A percentile compares a stretch with the other conserved stretches of the same genome.
phyloP scores from a whole-genome alignment of 225 moss, liverwort and hornwort genomes.

The Lunularia cruciata region DNA sequence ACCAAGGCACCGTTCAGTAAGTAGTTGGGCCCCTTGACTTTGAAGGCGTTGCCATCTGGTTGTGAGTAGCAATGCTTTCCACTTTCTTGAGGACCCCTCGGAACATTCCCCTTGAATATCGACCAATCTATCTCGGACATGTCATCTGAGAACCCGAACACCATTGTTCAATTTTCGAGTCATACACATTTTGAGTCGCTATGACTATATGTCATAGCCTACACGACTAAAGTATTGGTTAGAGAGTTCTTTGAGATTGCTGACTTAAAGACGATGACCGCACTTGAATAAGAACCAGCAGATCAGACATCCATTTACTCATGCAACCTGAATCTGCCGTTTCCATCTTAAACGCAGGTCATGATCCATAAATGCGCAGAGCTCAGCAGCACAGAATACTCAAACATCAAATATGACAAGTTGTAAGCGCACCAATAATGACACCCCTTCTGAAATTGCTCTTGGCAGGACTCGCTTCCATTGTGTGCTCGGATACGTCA shows the following conservation, averaged over 20 bases:
- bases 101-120: conserved; percentile 52
- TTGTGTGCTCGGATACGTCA: background rate
- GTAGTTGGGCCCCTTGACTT: conserved; percentile 52
- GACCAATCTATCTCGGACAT: conserved; percentile 46
- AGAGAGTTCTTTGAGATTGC: no score
- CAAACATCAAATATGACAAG: no score
- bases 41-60: conserved; percentile 56
- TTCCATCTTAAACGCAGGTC: background rate
- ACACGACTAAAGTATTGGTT: no score
- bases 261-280: no score
- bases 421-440: background rate
- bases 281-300: no score
- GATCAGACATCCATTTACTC: no score
- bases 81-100: conserved; percentile 51
- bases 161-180: no score
- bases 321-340: background rate
- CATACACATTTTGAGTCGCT: no score
- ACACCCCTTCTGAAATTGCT: conserved; percentile 2
- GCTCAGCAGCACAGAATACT: background rate
- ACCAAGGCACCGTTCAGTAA: conserved; percentile 58
- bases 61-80: conserved; percentile 65
- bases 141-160: no score
- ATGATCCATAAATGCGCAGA: background rate
- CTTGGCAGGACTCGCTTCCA: conserved; percentile 14
- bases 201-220: no score